Base-by-base conservation (phyloP, 768 basidiomycete genomes). In the Leccinum disarticulatum region DNA sequence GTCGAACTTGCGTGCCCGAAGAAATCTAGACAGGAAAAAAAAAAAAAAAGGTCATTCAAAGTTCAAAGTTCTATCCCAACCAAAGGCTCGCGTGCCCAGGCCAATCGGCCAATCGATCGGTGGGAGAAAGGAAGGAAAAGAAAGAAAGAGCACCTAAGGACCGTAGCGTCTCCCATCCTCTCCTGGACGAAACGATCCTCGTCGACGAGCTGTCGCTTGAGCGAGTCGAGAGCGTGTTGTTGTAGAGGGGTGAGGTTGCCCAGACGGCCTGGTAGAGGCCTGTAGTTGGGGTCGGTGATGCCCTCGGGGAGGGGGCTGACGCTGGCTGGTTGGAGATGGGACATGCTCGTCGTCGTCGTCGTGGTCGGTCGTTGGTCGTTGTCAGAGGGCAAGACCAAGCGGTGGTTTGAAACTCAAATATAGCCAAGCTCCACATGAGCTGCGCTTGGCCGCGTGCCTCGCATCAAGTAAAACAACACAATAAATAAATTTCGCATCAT, bases 1-100 rank as follows among this genome's bases (percentile, higher is more conserved):
- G 77, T 98, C 94, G 64, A 98, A 99, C 75, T 90, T 95, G 65
- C 97, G 82, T 6, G 96, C 97, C 36, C 97, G 83, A 61, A 98
- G 77, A 78, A 96, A 99, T 69, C 95, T 93, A 61, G 3, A 46
- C 6, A 25, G 50, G 2, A 19, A 3, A 25, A 22, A 22, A 22
- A 22, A 22, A 22, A 22, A 22, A 22, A 25, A 25, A 25, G 25
- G 25, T 25, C 3, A 25, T 25, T 25, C 25, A 25, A 25, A 25
- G 25, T 25, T 47, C 30, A 3, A n/a, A 22, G 22, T 22, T 22
- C 22, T 22, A 22, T 22, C 0, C 31, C 31, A 33, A 33, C 31
- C 11, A 33, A 33, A 33, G 5, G 31, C 31, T 33, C 31, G 31
- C 31, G 31, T 33, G 31, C 11, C 31, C 4, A 1, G 11, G 11